Evolutionary conservation across 208 protist species (phyloP).

Genomic region (Lotmaria passim): DNA sequence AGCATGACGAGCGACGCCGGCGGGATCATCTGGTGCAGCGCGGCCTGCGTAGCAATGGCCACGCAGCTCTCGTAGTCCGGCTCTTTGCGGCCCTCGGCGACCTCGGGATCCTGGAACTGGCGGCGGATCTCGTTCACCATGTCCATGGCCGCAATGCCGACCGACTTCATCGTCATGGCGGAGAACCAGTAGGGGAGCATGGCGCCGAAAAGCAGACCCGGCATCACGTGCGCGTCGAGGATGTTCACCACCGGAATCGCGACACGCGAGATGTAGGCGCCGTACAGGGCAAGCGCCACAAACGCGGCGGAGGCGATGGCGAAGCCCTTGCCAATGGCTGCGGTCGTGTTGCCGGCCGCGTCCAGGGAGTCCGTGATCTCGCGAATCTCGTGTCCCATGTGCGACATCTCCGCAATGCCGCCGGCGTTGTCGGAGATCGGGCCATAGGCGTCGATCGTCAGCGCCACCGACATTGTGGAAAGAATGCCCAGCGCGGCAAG

Average conservation of each 20-base stretch:
- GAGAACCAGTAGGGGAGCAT: slow-evolving; percentile 97
- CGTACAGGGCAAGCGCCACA: slow-evolving; percentile 93
- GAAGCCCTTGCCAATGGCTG: slow-evolving; percentile 96
- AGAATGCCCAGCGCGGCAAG: slow-evolving; percentile 96
- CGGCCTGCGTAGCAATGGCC: slow-evolving; percentile 89
- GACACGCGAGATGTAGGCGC: slow-evolving; percentile 88
- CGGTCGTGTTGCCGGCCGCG: slow-evolving; percentile 96
- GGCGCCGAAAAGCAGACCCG: slow-evolving; percentile 92
- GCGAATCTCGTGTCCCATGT: slow-evolving; percentile 88
- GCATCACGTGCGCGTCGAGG: slow-evolving; percentile 77
- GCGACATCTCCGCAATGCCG: slow-evolving; percentile 94
- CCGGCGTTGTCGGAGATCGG: slow-evolving; percentile 96
- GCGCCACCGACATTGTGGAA: slow-evolving; percentile 87
- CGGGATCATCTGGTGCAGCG: slow-evolving; percentile 94
- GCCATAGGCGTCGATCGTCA: slow-evolving; percentile 96
- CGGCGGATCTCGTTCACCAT: slow-evolving; percentile 95
- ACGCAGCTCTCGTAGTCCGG: slow-evolving; percentile 95
- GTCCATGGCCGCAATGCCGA: slow-evolving; percentile 91
- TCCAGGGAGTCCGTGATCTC: slow-evolving; percentile 95
- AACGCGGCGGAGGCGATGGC: slow-evolving; percentile 94
- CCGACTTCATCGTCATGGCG: slow-evolving; percentile 95
- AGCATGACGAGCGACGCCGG: slow-evolving; percentile 93
- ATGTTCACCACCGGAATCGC: slow-evolving; percentile 73
- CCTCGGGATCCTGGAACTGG: slow-evolving; percentile 92
- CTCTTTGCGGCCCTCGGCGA: slow-evolving; percentile 83